phyloP scores from a whole-genome alignment of 306 rosid species.

The Cucurbita argyrosperma region DNA sequence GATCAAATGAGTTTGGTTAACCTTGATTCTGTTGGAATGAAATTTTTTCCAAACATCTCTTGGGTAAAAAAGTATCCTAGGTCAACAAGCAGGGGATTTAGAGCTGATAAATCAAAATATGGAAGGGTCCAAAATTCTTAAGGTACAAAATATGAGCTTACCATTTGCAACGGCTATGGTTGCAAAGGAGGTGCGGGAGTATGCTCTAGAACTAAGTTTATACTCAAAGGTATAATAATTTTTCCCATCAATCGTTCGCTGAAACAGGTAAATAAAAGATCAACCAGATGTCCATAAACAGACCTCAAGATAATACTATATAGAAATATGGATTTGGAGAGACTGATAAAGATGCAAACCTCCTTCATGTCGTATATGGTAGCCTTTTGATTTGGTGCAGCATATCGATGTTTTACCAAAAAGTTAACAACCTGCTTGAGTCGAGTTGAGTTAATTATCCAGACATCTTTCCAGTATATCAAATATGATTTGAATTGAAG shows the following conservation, averaged over 20 bases:
- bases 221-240: constrained; percentile 77
- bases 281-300: constrained; percentile 1
- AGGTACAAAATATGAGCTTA: constrained; percentile 10
- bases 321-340: background rate
- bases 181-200: constrained; percentile 49
- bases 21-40: background rate
- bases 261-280: constrained; percentile 19
- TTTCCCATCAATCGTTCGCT: constrained; percentile 62
- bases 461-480: background rate
- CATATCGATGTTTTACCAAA: constrained; percentile 59
- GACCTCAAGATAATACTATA: background rate
- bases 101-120: background rate
- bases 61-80: background rate
- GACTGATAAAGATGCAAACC: constrained; percentile 24
- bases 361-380: constrained; percentile 61
- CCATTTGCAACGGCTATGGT: constrained; percentile 89
- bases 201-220: constrained; percentile 54
- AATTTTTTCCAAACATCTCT: background rate
- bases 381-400: constrained; percentile 79
- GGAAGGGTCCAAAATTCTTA: background rate
- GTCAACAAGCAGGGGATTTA: background rate
- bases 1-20: background rate
- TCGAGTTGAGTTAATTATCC: constrained; percentile 2
- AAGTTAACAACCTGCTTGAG: constrained; percentile 33
- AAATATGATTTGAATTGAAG: background rate